Evolutionary conservation across 1,139 yeast genomes (phyloP).

Genomic region (Yamadazyma spencermartinsiae): DNA sequence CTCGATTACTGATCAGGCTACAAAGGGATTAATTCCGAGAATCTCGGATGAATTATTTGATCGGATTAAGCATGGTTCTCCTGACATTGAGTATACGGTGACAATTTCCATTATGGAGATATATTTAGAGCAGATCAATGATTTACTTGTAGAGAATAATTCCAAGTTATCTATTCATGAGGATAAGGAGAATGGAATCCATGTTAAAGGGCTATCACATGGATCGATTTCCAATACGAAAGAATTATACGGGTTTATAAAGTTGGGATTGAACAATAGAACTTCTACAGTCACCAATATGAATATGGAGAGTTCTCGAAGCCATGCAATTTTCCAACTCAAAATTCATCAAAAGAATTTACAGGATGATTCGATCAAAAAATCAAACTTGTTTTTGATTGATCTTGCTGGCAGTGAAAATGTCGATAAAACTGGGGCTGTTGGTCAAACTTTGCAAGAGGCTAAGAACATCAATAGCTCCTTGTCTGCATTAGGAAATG

Average conservation of each 20-base stretch:
- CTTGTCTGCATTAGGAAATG: conserved; percentile 76
- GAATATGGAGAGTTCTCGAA: conserved; percentile 77
- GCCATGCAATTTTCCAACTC: conserved; percentile 79
- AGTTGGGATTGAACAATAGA: conserved; percentile 56
- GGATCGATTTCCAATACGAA: conserved; percentile 57
- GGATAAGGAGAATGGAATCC: conserved; percentile 63
- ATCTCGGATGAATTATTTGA: conserved; percentile 67
- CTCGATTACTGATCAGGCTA: conserved; percentile 34
- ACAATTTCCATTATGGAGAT: conserved; percentile 80
- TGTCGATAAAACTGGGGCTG: conserved; percentile 78
- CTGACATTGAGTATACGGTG: conserved; percentile 65
- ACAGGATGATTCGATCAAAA: conserved; percentile 57
- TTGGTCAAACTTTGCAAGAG: conserved; percentile 75
- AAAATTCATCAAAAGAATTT: conserved; percentile 59
- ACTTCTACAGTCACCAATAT: conserved; percentile 65
- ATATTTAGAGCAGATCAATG: conserved; percentile 75
- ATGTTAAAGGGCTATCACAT: conserved; percentile 67
- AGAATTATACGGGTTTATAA: conserved; percentile 59
- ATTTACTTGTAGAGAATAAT: conserved; percentile 42
- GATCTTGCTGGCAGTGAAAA: conserved; percentile 92
- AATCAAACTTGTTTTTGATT: conserved; percentile 71
- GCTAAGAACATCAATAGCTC: conserved; percentile 84
- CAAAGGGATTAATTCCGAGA: conserved; percentile 70
- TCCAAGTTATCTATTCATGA: conserved; percentile 59
- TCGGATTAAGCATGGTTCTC: conserved; percentile 48